Percentiles rank a stretch among this genome's conserved stretches.
These are phyloP conservation scores for Fusarium nodosum DNA, from an alignment of 2,329 filamentous ascomycete species.

Conservation along the genomic window DNA sequence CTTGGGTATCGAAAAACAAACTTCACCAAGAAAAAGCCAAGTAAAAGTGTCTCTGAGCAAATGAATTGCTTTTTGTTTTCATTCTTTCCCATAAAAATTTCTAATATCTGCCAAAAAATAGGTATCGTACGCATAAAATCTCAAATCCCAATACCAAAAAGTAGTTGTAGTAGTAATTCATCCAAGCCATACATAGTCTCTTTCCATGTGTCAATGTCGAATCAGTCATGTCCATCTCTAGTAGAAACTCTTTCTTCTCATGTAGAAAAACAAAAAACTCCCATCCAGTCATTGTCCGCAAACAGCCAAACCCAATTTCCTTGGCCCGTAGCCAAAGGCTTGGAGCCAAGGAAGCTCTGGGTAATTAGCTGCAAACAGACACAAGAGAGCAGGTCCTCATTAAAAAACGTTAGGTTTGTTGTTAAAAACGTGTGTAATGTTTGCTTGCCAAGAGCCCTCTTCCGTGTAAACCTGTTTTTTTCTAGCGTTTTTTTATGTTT, in stretches of 20 bases:
- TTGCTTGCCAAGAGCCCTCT: slow-evolving; percentile 43
- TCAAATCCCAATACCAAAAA: slow-evolving; percentile 6
- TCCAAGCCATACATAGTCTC: slow-evolving; percentile 32
- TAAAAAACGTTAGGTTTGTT: slow-evolving; percentile 44
- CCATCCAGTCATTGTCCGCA: slow-evolving; percentile 23
- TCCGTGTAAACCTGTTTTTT: slow-evolving; percentile 11
- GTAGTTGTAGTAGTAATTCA: slow-evolving; percentile 36
- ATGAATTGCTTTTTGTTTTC: slow-evolving; percentile 20
- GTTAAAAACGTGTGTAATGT: slow-evolving; percentile 36
- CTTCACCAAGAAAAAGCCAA: slow-evolving; percentile 7
- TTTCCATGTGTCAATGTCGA: slow-evolving; percentile 31
- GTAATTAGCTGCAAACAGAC: slow-evolving; percentile 8
- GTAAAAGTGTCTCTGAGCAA: slow-evolving; percentile 6
- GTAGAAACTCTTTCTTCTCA: slow-evolving; percentile 30
- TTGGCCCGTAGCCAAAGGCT: slow-evolving; percentile 7
- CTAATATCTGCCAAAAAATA: slow-evolving; percentile 36
- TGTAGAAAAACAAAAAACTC: slow-evolving; percentile 18
- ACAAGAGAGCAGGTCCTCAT: slow-evolving; percentile 45
- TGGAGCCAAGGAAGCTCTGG: slow-evolving; percentile 19
- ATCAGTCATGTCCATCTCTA: slow-evolving; percentile 42
- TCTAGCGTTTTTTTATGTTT: slow-evolving; percentile 20
- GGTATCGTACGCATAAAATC: slow-evolving; percentile 43
- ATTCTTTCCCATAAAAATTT: slow-evolving; percentile 13
- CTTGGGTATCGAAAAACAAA: background rate
- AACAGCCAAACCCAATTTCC: background rate